These are phyloP conservation scores for Candolleomyces eurysporus DNA, from an alignment of 768 basidiomycete species.

Conservation along the genomic window DNA sequence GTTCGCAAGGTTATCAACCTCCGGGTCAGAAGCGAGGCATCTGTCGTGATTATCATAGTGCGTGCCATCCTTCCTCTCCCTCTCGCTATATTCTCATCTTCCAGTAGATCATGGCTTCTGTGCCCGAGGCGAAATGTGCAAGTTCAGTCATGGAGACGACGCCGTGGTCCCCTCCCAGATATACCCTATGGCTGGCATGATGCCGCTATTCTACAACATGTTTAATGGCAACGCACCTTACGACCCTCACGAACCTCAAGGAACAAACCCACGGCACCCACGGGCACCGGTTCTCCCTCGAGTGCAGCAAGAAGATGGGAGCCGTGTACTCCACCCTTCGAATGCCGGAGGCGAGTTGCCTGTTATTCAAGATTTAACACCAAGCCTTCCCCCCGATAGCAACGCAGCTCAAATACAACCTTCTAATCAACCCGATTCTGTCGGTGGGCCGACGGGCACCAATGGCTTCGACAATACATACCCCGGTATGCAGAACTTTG, in stretches of 20 bases:
- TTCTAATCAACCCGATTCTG: slow-evolving; percentile 5
- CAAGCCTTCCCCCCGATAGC: slow-evolving; percentile 37
- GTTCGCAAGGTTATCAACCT: slow-evolving; percentile 61
- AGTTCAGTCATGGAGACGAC: slow-evolving; percentile 91
- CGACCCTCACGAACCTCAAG: slow-evolving; percentile 72
- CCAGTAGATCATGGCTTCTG: slow-evolving; percentile 85
- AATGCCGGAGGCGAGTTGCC: slow-evolving; percentile 70
- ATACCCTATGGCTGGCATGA: slow-evolving; percentile 53
- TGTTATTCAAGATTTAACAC: slow-evolving; percentile 82
- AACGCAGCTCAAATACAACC: slow-evolving; percentile 21
- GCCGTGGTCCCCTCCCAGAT: slow-evolving; percentile 74
- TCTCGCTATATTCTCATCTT: slow-evolving; percentile 6
- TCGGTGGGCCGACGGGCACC: background rate
- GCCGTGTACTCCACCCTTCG: slow-evolving; percentile 33
- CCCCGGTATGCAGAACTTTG: background rate
- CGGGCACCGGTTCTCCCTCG: slow-evolving; percentile 61
- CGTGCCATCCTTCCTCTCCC: slow-evolving; percentile 24
- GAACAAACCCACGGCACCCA: slow-evolving; percentile 34
- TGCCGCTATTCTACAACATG: slow-evolving; percentile 37
- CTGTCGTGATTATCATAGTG: slow-evolving; percentile 93
- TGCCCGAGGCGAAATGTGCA: slow-evolving; percentile 83
- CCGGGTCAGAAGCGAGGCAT: slow-evolving; percentile 74
- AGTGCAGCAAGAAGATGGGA: slow-evolving; percentile 51
- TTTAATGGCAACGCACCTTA: slow-evolving; percentile 50
- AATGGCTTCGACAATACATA: slow-evolving; percentile 12